phyloP scores from a whole-genome alignment of 2,329 filamentous ascomycete genomes.

The Talaromyces sp. region DNA sequence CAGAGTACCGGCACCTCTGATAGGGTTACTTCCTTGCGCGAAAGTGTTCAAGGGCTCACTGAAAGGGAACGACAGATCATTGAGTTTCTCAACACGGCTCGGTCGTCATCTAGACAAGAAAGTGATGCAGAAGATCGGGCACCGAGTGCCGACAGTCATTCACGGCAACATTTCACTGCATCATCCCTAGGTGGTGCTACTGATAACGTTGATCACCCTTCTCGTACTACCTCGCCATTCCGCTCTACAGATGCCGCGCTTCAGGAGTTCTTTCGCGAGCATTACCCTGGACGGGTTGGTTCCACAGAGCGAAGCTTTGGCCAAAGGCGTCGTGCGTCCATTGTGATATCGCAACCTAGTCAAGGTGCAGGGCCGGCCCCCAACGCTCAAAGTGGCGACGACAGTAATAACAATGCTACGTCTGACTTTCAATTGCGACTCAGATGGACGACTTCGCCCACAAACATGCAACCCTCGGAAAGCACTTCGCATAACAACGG shows the following conservation, averaged over 20 bases:
- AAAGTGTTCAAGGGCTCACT: constrained; percentile 40
- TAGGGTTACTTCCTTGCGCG: constrained; percentile 30
- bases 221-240: constrained; percentile 37
- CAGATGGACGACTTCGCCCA: constrained; percentile 43
- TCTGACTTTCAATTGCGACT: constrained; percentile 36
- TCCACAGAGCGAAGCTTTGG: constrained; percentile 30
- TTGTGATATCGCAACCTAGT: constrained; percentile 40
- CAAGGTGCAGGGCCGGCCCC: constrained; percentile 24
- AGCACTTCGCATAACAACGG: constrained; percentile 26
- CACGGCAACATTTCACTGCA: constrained; percentile 29
- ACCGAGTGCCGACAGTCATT: constrained; percentile 30
- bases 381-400: constrained; percentile 29
- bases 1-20: constrained; percentile 26
- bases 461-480: constrained; percentile 37
- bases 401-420: constrained; percentile 23
- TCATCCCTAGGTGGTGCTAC: constrained; percentile 30
- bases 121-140: constrained; percentile 33
- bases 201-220: constrained; percentile 31
- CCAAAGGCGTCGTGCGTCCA: constrained; percentile 41
- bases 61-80: constrained; percentile 46
- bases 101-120: constrained; percentile 39
- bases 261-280: constrained; percentile 33
- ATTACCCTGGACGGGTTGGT: constrained; percentile 30
- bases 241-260: constrained; percentile 29
- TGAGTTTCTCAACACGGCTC: constrained; percentile 44